A percentile compares a stretch with the other conserved stretches of the same genome.
Conservation (phyloP, 768 basidiomycete genomes). For the Russula brevipes region DNA sequence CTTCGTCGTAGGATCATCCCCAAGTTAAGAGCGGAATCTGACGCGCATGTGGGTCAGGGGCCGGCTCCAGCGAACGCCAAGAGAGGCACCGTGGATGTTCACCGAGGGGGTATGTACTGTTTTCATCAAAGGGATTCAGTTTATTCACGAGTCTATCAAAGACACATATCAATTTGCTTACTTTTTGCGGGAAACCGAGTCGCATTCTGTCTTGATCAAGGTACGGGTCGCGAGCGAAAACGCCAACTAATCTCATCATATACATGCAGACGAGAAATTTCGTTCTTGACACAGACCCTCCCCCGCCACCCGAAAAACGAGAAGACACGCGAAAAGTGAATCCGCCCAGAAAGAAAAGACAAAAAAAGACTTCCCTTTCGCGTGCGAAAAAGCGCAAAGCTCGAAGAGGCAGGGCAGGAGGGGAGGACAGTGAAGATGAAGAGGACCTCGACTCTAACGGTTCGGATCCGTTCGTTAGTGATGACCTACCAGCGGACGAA, state of each 20-base stretch:
- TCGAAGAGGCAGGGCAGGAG: background rate
- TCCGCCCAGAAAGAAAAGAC: conserved; percentile 21
- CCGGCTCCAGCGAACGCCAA: conserved; percentile 43
- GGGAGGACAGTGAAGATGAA: background rate
- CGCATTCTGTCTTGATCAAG: conserved; percentile 79
- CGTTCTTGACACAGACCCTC: conserved; percentile 27
- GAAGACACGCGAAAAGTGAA: conserved; percentile 24
- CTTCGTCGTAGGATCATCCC: conserved; percentile 49
- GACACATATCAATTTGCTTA: conserved; percentile 89
- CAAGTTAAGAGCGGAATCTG: conserved; percentile 59
- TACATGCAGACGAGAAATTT: conserved; percentile 41
- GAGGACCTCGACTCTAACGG: background rate
- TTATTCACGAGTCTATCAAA: conserved; percentile 31
- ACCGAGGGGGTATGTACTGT: conserved; percentile 64
- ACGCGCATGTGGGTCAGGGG: conserved; percentile 38
- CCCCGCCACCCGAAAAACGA: conserved; percentile 20
- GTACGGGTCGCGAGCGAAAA: conserved; percentile 34
- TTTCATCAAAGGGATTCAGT: conserved; percentile 3
- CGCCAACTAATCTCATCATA: background rate
- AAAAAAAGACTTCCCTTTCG: background rate
- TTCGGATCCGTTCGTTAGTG: background rate
- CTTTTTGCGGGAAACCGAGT: conserved; percentile 77
- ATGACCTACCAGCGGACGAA: background rate
- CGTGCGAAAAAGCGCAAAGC: conserved; percentile 2
- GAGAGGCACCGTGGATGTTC: conserved; percentile 73